phyloP scores from a whole-genome alignment of 2,329 filamentous ascomycete genomes.

The Apiospora malaysiana region DNA sequence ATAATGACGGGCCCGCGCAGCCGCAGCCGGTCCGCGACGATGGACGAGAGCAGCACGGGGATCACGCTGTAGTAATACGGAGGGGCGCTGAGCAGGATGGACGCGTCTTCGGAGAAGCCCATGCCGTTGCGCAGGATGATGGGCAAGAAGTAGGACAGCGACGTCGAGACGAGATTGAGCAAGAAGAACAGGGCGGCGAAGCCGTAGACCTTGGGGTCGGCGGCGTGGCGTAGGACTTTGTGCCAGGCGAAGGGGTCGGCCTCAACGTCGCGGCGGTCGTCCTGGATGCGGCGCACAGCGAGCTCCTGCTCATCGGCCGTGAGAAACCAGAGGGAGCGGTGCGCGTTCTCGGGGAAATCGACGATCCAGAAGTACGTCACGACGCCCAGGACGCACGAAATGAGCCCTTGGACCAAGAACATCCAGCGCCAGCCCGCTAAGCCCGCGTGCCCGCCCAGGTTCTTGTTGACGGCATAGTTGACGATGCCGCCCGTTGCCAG shows the following conservation, averaged over 20 bases:
- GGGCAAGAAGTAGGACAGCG: conserved; percentile 69
- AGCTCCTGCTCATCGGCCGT: conserved; percentile 60
- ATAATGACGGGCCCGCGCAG: conserved; percentile 67
- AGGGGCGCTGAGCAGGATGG: conserved; percentile 68
- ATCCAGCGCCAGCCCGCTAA: conserved; percentile 72
- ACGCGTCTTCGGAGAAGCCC: conserved; percentile 56
- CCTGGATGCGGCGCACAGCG: conserved; percentile 62
- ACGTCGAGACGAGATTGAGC: conserved; percentile 70
- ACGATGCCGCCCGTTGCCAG: conserved; percentile 70
- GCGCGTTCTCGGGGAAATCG: conserved; percentile 69
- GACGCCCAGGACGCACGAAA: conserved; percentile 64
- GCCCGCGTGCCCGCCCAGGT: conserved; percentile 58
- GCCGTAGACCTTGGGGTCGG: conserved; percentile 67
- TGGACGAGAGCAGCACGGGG: conserved; percentile 66
- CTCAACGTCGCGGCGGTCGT: conserved; percentile 65
- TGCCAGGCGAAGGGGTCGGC: conserved; percentile 61
- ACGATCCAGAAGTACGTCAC: conserved; percentile 74
- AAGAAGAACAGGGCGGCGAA: conserved; percentile 71
- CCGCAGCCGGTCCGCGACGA: conserved; percentile 65
- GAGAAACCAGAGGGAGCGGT: conserved; percentile 63
- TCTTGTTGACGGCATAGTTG: conserved; percentile 71
- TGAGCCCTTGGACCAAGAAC: conserved; percentile 69
- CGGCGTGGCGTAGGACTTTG: conserved; percentile 61
- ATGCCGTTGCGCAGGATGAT: conserved; percentile 62
- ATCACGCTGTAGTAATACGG: conserved; percentile 72